Conservation (phyloP, 495 filamentous ascomycete species). For the Trichoderma reesei region DNA sequence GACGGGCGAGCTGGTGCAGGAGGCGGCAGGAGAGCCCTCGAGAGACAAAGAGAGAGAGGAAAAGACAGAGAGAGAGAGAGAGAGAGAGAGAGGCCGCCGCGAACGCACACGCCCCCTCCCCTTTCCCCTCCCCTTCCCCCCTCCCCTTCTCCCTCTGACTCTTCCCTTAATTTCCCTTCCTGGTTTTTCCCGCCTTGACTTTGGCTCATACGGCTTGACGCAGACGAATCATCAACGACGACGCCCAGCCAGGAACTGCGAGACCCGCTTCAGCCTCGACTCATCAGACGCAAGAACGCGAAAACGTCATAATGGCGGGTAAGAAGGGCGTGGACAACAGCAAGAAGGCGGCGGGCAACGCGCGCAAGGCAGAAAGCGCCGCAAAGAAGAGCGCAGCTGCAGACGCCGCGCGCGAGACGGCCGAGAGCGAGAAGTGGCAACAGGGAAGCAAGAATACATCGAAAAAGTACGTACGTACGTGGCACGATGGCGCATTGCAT, state of each 20-base stretch:
- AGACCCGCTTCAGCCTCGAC: neutral
- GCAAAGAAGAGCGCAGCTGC: constrained; percentile 64
- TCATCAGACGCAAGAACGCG: neutral
- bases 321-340: constrained; percentile 66
- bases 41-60: neutral
- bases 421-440: constrained; percentile 69
- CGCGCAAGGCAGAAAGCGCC: constrained; percentile 84
- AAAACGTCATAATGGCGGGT: constrained; percentile 33
- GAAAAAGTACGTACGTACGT: constrained; percentile 60
- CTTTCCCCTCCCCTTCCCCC: neutral
- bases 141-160: neutral
- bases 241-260: neutral
- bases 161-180: neutral
- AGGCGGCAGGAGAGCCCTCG: neutral
- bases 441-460: constrained; percentile 74
- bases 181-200: neutral
- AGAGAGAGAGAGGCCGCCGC: neutral
- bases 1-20: neutral
- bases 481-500: constrained; percentile 2
- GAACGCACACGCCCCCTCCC: constrained; percentile 5
- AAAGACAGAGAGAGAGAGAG: too few species aligned
- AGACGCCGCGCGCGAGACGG: constrained; percentile 53
- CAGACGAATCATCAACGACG: neutral
- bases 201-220: neutral
- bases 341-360: constrained; percentile 87